These are phyloP conservation scores for Vigna trinervia DNA, from an alignment of 306 rosid genomes.

Conservation along the genomic window DNA sequence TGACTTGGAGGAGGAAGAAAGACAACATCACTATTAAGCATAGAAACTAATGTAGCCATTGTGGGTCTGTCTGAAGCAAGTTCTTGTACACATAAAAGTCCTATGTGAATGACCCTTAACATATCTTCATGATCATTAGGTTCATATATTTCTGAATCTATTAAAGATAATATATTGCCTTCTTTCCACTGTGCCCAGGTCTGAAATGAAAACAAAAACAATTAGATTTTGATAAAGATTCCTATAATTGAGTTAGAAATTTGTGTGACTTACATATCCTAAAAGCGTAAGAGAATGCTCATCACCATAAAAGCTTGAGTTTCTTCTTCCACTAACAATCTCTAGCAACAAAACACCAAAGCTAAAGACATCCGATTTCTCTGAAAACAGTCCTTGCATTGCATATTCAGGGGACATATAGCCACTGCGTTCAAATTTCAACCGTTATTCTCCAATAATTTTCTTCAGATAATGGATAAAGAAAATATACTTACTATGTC, in stretches of 20 bases:
- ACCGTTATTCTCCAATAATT: not conserved
- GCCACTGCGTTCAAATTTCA: slow-evolving; percentile 36
- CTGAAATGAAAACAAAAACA: slow-evolving; percentile 15
- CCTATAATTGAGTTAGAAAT: not conserved
- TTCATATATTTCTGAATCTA: slow-evolving; percentile 29
- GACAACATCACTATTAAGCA: slow-evolving; percentile 42
- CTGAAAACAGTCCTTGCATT: slow-evolving; percentile 36
- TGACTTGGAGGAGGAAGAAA: slow-evolving; percentile 37
- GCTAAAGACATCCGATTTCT: slow-evolving; percentile 51
- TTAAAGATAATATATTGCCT: slow-evolving; percentile 1
- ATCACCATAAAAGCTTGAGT: slow-evolving; percentile 34
- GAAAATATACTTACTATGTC: slow-evolving; percentile 18
- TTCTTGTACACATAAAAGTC: slow-evolving; percentile 52
- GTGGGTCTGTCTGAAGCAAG: slow-evolving; percentile 34
- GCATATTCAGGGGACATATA: slow-evolving; percentile 51
- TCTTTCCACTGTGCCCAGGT: slow-evolving; percentile 43
- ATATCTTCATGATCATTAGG: not conserved
- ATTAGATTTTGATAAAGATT: not conserved
- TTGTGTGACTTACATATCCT: slow-evolving; percentile 37
- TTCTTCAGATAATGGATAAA: not conserved
- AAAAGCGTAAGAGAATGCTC: slow-evolving; percentile 20
- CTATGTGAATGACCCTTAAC: slow-evolving; percentile 43
- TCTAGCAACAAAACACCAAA: slow-evolving; percentile 48
- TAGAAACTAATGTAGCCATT: slow-evolving; percentile 42
- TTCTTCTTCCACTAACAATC: slow-evolving; percentile 43